Evolutionary conservation across 441 rosid genomes (phyloP), one percentile per base, ranked within the genome.

Genomic region (Eutrema salsugineum): DNA sequence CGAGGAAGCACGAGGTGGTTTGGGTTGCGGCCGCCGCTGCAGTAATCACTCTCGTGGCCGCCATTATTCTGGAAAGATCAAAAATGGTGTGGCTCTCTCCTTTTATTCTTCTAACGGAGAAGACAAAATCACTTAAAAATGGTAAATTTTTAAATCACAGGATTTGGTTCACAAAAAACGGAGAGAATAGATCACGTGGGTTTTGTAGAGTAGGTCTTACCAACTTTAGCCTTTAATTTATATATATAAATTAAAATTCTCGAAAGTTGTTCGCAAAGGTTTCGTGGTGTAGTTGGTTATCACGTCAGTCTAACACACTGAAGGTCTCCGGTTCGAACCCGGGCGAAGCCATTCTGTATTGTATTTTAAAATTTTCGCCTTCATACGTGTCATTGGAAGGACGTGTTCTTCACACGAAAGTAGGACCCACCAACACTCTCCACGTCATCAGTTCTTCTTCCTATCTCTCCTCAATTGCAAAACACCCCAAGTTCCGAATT

Each of bases 221-320:
- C 71, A 65, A 73, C 28, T 65, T 48, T 2, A 1, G 27, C 27
- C 0, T 22, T 1, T 0, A 6, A 1, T 5, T 5, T 30, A 28
- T 6, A 1, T 27, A n/a, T 53, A 63, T 8, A 12, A 15, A 3
- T 0, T 0, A 3, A 8, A 54, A 20, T 0, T 39, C 0, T 15
- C 32, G 28, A 6, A 2, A 7, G 0, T 0, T 0, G 0, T 2
- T 1, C n/a, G 10, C 5, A 9, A 35, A 12, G 80, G 73, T 71
- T 59, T 93, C 88, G 91, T 93, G 98, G 97, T 93, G 94, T 87
- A 88, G 96, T 88, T 86, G 98, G 96, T 91, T 93, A 87, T 90
- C 97, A 87, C 97, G 94, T 94, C 91, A 88, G 93, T 91, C 91
- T 88, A 92, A 89, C 97, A 88, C 96, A 87, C 88, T 84, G 94